Conservation (phyloP, 2,329 filamentous ascomycete genomes). For the Rutstroemia sydowiana region DNA sequence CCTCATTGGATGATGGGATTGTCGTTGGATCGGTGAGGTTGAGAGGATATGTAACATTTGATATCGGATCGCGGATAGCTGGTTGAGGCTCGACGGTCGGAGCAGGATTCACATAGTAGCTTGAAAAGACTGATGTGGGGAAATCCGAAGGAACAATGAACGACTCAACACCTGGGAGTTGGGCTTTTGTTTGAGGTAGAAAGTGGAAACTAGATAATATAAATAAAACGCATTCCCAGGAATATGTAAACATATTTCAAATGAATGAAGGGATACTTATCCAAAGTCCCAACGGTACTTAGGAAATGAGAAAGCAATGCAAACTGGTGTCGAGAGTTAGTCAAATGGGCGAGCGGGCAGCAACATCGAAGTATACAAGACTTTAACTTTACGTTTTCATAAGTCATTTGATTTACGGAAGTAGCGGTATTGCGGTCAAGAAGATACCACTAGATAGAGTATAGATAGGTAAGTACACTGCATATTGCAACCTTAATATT, state of each 20-base stretch:
- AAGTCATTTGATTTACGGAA: too few species aligned
- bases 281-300: too few species aligned
- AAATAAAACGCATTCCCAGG: background rate
- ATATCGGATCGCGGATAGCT: constrained; percentile 44
- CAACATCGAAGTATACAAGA: too few species aligned
- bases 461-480: too few species aligned
- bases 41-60: constrained; percentile 46
- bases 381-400: too few species aligned
- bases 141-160: constrained; percentile 41
- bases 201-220: background rate
- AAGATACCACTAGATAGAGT: too few species aligned
- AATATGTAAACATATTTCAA: background rate
- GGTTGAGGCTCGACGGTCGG: constrained; percentile 46
- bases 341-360: too few species aligned
- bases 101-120: constrained; percentile 39
- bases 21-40: constrained; percentile 47
- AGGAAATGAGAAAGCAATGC: too few species aligned
- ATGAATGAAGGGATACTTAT: too few species aligned
- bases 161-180: constrained; percentile 30
- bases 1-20: constrained; percentile 40
- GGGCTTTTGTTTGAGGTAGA: background rate
- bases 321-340: too few species aligned
- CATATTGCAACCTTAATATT: too few species aligned
- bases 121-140: constrained; percentile 43
- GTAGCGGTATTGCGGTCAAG: too few species aligned